These are phyloP conservation scores for Tetrapisispora fleetii DNA, from an alignment of 805 yeast species.

Conservation along the genomic window DNA sequence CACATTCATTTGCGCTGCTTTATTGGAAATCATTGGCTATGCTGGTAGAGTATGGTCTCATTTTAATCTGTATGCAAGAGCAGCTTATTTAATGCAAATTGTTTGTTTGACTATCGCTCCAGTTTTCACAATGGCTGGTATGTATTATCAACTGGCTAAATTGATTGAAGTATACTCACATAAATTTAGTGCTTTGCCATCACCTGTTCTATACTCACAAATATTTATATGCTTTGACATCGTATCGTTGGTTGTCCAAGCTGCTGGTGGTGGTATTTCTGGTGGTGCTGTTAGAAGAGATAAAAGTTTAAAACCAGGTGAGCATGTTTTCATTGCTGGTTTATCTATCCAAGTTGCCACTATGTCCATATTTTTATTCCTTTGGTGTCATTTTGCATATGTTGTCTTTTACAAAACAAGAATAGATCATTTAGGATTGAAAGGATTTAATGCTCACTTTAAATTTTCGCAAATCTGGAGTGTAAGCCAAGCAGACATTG, in stretches of 20 bases:
- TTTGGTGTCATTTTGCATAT: conserved; percentile 40
- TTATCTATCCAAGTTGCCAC: conserved; percentile 66
- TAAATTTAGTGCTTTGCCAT: conserved; percentile 35
- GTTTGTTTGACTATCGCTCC: conserved; percentile 70
- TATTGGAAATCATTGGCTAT: conserved; percentile 61
- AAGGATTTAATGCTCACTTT: conserved; percentile 5
- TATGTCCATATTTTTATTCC: conserved; percentile 48
- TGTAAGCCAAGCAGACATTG: conserved; percentile 15
- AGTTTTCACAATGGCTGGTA: conserved; percentile 75
- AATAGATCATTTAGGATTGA: conserved; percentile 15
- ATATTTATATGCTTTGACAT: conserved; percentile 61
- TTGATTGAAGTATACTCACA: conserved; percentile 52
- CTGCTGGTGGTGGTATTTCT: conserved; percentile 68
- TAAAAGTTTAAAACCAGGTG: conserved; percentile 20
- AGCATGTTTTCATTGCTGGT: conserved; percentile 60
- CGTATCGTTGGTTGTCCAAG: conserved; percentile 56
- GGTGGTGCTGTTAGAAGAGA: conserved; percentile 34
- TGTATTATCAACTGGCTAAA: conserved; percentile 65
- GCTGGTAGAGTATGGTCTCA: conserved; percentile 46
- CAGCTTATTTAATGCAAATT: conserved; percentile 52
- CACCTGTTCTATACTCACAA: conserved; percentile 35
- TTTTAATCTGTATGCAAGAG: conserved; percentile 25
- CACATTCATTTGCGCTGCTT: conserved; percentile 46
- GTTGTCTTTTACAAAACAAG: conserved; percentile 29
- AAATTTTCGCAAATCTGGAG: conserved; percentile 9